Evolutionary conservation across 371 early-diverging fungal species (phyloP).

Genomic region (Cokeromyces recurvatus): DNA sequence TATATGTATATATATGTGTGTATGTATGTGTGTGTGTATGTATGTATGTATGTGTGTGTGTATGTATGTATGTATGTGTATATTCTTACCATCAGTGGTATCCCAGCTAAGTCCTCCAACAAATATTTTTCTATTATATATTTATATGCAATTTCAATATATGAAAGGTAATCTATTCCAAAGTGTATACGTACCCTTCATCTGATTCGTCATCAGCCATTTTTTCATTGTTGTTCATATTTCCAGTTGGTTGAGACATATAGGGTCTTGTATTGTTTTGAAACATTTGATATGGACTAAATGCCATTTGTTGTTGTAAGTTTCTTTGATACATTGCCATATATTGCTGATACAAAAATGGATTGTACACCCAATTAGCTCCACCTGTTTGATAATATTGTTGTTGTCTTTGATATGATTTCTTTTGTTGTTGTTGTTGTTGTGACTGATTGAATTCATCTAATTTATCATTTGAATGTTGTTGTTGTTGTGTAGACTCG

Average conservation of each 20-base stretch:
- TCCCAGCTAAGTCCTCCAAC: constrained; percentile 93
- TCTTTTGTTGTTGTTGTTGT: constrained; percentile 5
- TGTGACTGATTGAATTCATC: constrained; percentile 5
- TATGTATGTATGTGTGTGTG: no score
- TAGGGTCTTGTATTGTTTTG: constrained; percentile 35
- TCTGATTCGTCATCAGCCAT: constrained; percentile 41
- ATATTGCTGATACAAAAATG: constrained; percentile 22
- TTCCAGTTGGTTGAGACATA: constrained; percentile 10
- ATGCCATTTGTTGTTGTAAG: constrained; percentile 28
- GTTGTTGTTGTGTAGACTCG: no score
- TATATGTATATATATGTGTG: no score
- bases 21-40: no score
- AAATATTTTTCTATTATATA: constrained; percentile 86
- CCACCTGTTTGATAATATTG: constrained; percentile 6
- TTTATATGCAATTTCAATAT: not conserved
- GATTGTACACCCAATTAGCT: no score
- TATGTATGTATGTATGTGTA: no score
- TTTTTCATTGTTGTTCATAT: constrained; percentile 9
- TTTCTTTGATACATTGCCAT: constrained; percentile 24
- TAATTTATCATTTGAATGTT: no score
- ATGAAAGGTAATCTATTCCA: not conserved
- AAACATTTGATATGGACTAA: constrained; percentile 29
- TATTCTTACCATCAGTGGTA: constrained; percentile 81
- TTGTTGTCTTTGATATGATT: constrained; percentile 3
- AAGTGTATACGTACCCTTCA: constrained; percentile 62